These are phyloP conservation scores for Mycena floridula DNA, from an alignment of 768 basidiomycete species.

Conservation along the genomic window DNA sequence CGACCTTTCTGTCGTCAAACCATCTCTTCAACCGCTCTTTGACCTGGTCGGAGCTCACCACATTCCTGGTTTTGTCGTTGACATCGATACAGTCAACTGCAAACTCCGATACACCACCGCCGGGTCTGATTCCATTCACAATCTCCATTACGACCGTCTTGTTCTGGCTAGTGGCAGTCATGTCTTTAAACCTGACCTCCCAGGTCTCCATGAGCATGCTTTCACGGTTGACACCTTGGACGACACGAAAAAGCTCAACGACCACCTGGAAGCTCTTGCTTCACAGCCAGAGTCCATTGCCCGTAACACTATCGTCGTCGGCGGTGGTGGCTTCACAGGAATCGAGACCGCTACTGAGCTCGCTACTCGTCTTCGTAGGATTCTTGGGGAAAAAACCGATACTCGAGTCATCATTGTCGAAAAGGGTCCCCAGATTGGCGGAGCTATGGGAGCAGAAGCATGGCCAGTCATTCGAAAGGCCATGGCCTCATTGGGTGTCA, in stretches of 20 bases:
- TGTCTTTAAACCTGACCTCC: slow-evolving; percentile 11
- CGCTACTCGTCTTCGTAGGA: slow-evolving; percentile 10
- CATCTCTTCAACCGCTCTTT: slow-evolving; percentile 1
- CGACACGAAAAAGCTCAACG: neutral
- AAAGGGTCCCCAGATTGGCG: neutral
- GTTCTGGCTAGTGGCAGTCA: slow-evolving; percentile 16
- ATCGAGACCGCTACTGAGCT: slow-evolving; percentile 15
- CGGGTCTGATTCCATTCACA: slow-evolving; percentile 5
- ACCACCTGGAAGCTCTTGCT: neutral
- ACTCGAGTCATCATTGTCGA: neutral
- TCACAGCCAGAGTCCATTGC: slow-evolving; percentile 8
- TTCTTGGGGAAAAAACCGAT: slow-evolving; percentile 10
- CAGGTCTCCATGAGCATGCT: slow-evolving; percentile 11
- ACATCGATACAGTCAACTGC: neutral
- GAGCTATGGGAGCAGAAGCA: neutral
- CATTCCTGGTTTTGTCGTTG: neutral
- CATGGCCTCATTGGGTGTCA: neutral
- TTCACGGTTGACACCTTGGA: slow-evolving; percentile 8
- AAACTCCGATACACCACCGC: neutral
- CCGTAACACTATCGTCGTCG: slow-evolving; percentile 16
- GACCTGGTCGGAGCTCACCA: neutral
- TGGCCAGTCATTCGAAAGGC: neutral
- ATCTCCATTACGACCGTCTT: slow-evolving; percentile 11
- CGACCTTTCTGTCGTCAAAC: slow-evolving; percentile 9
- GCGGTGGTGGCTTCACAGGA: slow-evolving; percentile 16